Evolutionary conservation across 148 eudicot genomes (phyloP).

Genomic region (Silene uniflora): DNA sequence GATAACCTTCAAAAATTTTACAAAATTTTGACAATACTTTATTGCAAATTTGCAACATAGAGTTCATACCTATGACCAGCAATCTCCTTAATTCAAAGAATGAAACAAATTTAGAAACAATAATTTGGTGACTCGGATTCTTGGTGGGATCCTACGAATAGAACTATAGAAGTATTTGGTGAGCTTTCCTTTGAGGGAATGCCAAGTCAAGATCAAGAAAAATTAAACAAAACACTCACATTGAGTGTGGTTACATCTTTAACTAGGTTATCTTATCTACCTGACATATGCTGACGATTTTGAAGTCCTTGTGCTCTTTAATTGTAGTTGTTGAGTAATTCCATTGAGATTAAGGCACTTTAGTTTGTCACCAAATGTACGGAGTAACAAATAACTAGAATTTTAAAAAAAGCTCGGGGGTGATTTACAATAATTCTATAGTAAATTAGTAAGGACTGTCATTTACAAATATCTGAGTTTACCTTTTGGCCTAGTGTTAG

Average conservation of each 20-base stretch:
- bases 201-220: not conserved
- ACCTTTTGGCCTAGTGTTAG: no score
- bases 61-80: not conserved
- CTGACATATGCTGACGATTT: not conserved
- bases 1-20: not conserved
- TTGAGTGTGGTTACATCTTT: not conserved
- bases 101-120: not conserved
- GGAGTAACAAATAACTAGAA: not conserved
- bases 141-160: slow-evolving; percentile 16
- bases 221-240: not conserved
- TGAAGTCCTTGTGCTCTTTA: not conserved
- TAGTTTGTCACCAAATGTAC: not conserved
- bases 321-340: not conserved
- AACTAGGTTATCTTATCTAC: not conserved
- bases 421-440: no score
- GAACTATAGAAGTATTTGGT: slow-evolving; percentile 1
- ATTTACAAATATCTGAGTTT: no score
- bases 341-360: not conserved
- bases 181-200: not conserved
- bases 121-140: slow-evolving; percentile 13
- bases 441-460: no score
- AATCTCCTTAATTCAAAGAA: not conserved
- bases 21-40: not conserved
- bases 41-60: not conserved
- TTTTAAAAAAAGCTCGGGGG: no score